Conservation (phyloP, 163 green algal genomes). For the Scenedesmus sp. region DNA sequence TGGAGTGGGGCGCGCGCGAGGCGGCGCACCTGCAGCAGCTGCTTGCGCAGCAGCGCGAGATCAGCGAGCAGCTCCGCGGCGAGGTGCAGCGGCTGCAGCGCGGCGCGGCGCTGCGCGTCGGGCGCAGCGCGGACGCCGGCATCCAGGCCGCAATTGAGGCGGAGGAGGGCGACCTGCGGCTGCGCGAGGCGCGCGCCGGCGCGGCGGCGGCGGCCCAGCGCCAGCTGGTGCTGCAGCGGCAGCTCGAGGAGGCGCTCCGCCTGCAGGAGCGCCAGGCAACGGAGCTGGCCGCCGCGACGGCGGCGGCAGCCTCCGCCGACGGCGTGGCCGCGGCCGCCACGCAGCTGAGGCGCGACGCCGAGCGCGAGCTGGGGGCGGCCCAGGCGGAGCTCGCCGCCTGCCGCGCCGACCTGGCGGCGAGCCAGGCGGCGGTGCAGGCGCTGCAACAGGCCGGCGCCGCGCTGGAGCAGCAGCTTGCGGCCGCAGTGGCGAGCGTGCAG, state of each 20-base stretch:
- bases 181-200: no score
- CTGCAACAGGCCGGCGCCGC: conserved; percentile 2
- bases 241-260: conserved; percentile 1
- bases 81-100: no score
- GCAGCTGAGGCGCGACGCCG: background rate
- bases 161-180: no score
- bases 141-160: no score
- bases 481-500: background rate
- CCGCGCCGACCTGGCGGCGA: conserved; percentile 3
- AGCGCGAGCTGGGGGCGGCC: background rate
- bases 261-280: conserved; percentile 6
- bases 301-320: no score
- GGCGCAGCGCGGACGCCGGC: no score
- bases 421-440: conserved; percentile 9
- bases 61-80: background rate
- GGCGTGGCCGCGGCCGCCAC: no score
- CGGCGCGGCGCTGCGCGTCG: no score
- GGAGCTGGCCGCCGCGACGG: no score
- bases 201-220: no score
- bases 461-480: conserved; percentile 16
- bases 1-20: conserved; percentile 22
- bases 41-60: conserved; percentile 40
- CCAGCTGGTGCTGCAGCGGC: conserved; percentile 13
- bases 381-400: background rate
- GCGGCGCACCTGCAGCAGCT: conserved; percentile 25